These are phyloP conservation scores for Pyrenula massariospora DNA, from an alignment of 495 filamentous ascomycete genomes.

Conservation along the genomic window DNA sequence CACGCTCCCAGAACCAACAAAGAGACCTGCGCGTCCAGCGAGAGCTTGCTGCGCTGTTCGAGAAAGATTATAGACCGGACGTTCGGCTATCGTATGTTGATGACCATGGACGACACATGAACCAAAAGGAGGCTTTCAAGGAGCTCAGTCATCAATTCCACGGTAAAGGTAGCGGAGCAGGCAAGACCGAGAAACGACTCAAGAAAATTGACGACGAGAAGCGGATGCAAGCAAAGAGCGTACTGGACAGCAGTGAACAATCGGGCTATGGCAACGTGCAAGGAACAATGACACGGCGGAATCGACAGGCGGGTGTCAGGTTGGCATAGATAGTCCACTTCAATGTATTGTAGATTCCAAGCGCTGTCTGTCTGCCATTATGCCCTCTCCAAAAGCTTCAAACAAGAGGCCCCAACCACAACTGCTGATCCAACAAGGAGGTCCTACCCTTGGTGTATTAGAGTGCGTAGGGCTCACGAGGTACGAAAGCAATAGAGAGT, in stretches of 20 bases:
- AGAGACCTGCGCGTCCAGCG: slow-evolving; percentile 74
- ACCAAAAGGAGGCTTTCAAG: slow-evolving; percentile 93
- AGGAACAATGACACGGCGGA: slow-evolving; percentile 64
- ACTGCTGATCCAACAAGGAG: too few species aligned
- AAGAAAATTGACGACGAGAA: slow-evolving; percentile 98
- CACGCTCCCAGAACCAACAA: slow-evolving; percentile 71
- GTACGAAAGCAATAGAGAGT: too few species aligned
- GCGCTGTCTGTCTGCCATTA: too few species aligned
- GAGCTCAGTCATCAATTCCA: slow-evolving; percentile 95
- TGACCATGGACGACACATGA: slow-evolving; percentile 72
- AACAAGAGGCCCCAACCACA: too few species aligned
- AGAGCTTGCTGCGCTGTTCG: slow-evolving; percentile 72
- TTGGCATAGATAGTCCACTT: too few species aligned
- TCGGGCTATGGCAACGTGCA: slow-evolving; percentile 74
- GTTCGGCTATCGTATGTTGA: slow-evolving; percentile 86
- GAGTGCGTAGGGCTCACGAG: too few species aligned
- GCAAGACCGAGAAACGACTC: slow-evolving; percentile 91
- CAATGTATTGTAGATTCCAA: slow-evolving; percentile 20
- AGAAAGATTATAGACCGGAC: slow-evolving; percentile 76
- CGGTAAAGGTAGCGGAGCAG: slow-evolving; percentile 92
- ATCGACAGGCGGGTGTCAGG: slow-evolving; percentile 78
- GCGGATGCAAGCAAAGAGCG: slow-evolving; percentile 67
- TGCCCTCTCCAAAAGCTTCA: too few species aligned
- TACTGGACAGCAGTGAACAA: slow-evolving; percentile 62
- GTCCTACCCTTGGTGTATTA: too few species aligned